Conservation (phyloP, 441 rosid species). For the Erodium moschatum region DNA sequence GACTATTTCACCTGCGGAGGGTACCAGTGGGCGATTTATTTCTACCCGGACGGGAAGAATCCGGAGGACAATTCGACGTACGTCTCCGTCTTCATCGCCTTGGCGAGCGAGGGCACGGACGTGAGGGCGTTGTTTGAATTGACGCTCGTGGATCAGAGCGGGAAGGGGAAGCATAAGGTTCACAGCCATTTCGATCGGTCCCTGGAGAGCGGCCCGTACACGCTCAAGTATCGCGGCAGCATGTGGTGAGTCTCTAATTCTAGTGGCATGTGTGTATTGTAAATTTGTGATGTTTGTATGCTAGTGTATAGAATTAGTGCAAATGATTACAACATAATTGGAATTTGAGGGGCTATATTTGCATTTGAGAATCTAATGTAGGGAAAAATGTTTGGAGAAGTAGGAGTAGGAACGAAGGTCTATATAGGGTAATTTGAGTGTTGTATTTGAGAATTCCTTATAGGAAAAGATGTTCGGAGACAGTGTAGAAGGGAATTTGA, state of each 20-base stretch:
- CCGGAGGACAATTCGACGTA: conserved; percentile 67
- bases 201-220: conserved; percentile 87
- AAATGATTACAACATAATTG: too few relatives aligned
- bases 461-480: background rate
- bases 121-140: conserved; percentile 91
- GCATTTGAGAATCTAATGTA: too few relatives aligned
- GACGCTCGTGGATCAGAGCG: conserved; percentile 87
- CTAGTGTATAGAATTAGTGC: background rate
- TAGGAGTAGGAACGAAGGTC: too few relatives aligned
- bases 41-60: conserved; percentile 96
- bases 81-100: conserved; percentile 83
- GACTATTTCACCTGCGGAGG: conserved; percentile 78
- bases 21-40: conserved; percentile 86
- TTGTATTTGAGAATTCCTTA: background rate
- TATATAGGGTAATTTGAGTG: too few relatives aligned
- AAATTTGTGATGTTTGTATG: conserved; percentile 4
- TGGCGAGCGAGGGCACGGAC: conserved; percentile 90
- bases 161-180: conserved; percentile 71
- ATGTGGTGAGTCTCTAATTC: conserved; percentile 63
- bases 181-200: conserved; percentile 93
- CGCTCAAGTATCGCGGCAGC: conserved; percentile 89
- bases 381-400: too few relatives aligned
- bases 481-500: too few relatives aligned
- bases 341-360: too few relatives aligned
- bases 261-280: background rate